Evolutionary conservation across 352 stramenopile species (phyloP).

Genomic region (Phytopythium kandeliae): DNA sequence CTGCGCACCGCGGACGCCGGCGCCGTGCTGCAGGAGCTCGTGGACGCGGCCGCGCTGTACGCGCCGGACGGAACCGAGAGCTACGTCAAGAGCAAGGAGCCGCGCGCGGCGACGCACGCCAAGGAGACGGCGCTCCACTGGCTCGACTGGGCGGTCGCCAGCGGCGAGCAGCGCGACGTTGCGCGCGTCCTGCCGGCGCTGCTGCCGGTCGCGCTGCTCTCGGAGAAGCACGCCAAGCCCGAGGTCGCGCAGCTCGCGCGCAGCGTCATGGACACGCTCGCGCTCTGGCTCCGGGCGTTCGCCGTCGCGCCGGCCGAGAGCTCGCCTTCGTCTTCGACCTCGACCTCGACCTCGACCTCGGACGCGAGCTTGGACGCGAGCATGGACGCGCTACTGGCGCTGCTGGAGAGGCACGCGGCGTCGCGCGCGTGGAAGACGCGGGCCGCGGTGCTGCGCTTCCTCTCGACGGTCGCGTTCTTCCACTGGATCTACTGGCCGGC

Average conservation of each 20-base stretch:
- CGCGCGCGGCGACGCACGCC: constrained; percentile 21
- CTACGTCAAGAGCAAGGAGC: constrained; percentile 8
- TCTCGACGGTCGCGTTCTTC: constrained; percentile 71
- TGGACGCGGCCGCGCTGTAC: not conserved
- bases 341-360: no score
- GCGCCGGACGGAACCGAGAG: not conserved
- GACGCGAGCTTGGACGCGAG: no score
- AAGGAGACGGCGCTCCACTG: constrained; percentile 70
- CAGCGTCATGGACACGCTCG: constrained; percentile 46
- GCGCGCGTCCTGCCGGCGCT: constrained; percentile 34
- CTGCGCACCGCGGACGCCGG: not conserved
- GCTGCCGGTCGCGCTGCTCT: constrained; percentile 56
- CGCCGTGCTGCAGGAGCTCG: not conserved
- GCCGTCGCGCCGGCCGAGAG: no score
- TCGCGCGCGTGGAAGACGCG: constrained; percentile 63
- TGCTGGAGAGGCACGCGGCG: constrained; percentile 34
- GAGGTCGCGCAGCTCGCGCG: constrained; percentile 62
- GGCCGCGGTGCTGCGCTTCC: constrained; percentile 66
- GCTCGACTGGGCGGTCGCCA: constrained; percentile 39
- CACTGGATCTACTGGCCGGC: constrained; percentile 54
- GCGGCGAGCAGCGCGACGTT: constrained; percentile 40
- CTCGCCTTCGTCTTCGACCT: no score
- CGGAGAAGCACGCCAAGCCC: constrained; percentile 59
- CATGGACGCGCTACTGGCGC: constrained; percentile 24
- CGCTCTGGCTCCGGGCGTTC: constrained; percentile 46